A percentile compares a stretch with the other conserved stretches of the same genome.
These are phyloP conservation scores for Capillidium heterosporum DNA, from an alignment of 371 early-diverging fungal genomes.

Conservation along the genomic window DNA sequence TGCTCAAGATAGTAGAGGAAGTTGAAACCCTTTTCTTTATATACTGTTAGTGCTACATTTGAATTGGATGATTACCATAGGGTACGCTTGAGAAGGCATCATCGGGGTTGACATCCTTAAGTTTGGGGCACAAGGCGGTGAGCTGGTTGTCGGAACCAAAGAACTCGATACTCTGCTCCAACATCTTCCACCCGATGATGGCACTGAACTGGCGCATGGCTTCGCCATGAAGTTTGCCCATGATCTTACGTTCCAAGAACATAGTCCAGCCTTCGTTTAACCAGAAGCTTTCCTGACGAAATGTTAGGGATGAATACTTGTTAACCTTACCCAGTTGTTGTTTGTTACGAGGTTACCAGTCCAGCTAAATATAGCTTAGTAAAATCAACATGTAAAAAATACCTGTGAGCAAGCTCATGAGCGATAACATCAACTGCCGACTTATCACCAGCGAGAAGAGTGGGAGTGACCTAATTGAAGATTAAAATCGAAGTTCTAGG, in stretches of 20 bases:
- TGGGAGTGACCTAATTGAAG: conserved; percentile 32
- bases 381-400: not conserved
- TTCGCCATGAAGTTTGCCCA: conserved; percentile 68
- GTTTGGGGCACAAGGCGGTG: conserved; percentile 58
- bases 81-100: conserved; percentile 85
- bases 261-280: conserved; percentile 93
- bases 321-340: conserved; percentile 51
- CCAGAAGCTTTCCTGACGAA: conserved; percentile 50
- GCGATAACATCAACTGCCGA: conserved; percentile 92
- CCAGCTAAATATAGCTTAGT: conserved; percentile 30
- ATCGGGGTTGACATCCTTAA: conserved; percentile 80
- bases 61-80: conserved; percentile 36
- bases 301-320: not conserved
- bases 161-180: conserved; percentile 58
- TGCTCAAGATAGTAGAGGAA: conserved; percentile 82
- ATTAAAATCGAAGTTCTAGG: not conserved
- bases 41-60: not conserved
- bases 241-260: conserved; percentile 85
- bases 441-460: conserved; percentile 83
- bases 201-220: conserved; percentile 66
- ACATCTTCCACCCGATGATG: conserved; percentile 64
- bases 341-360: conserved; percentile 92
- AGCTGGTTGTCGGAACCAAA: conserved; percentile 56
- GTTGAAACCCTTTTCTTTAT: conserved; percentile 79
- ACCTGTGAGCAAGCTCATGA: conserved; percentile 87